Base-by-base conservation (phyloP, 2,329 filamentous ascomycete genomes). In the Emericellopsis atlantica region DNA sequence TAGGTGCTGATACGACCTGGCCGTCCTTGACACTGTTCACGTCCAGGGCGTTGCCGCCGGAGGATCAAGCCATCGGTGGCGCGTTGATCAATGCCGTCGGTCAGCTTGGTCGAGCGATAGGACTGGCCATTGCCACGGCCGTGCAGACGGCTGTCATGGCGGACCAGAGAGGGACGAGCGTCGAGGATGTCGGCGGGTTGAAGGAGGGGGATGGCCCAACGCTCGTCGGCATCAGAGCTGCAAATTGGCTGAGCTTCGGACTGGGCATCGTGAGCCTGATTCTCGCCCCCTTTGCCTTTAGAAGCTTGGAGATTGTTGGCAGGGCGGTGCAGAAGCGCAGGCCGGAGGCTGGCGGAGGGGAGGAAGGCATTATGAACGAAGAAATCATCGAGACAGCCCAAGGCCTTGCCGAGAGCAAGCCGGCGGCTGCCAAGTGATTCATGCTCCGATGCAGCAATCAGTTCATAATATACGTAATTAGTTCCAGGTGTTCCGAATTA, bases 11-110 rank as follows among this genome's bases (percentile, higher is more conserved):
- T 51, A 80, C 76, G 0, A 66, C 79, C 0, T 83, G 76, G 65
- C 79, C 80, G 0, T 73, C 72, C 5, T 60, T 84, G 15, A 78
- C 76, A 0, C 65, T 85, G 1, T 83, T 81, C 52, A 79, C 74
- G 0, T 79, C 79, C 0, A 74, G 75, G 45, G 65, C 72, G 0
- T 63, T 85, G 1, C 74, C 79, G 0, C 61, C 64, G 1, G 72
- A 76, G 39, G 79, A 85, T 45, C 80, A 84, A 50, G 76, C 78
- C 2, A 56, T 84, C 0, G 80, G 79, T 1, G 81, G 79, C 1
- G 81, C 78, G 0, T 66, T 84, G 8, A 74, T 84, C 52, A 83
- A 83, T 44, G 70, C 79, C 0, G 70, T 79, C 11, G 75, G 74
- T 0, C 78, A 82, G 50, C 62, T 84, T 26, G 80, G 80, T 0